phyloP scores from a whole-genome alignment of 192 early-diverging fungal species.

The Dissophora globulifera region DNA sequence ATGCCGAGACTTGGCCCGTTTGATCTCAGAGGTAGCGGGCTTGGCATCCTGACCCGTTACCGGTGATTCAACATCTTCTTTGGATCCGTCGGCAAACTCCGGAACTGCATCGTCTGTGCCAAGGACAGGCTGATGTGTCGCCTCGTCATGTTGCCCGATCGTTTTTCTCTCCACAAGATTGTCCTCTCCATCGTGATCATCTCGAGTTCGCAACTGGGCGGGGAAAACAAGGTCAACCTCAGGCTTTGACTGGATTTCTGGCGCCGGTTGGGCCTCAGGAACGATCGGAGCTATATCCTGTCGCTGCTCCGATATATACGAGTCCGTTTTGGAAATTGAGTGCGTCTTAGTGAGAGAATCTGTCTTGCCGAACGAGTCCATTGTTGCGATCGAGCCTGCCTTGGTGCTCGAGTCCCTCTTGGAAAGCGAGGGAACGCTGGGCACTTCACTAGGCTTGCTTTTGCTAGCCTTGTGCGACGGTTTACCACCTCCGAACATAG shows the following conservation, averaged over 20 bases:
- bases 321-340: too few relatives aligned
- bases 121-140: neutral
- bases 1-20: conserved; percentile 28
- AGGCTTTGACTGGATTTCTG: too few relatives aligned
- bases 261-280: too few relatives aligned
- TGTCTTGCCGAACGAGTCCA: too few relatives aligned
- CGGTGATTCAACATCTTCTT: neutral
- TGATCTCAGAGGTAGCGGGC: conserved; percentile 3
- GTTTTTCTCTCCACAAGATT: neutral
- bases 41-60: conserved; percentile 4
- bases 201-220: too few relatives aligned
- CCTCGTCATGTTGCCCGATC: neutral
- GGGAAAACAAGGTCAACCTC: too few relatives aligned
- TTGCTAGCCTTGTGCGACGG: conserved; percentile 4
- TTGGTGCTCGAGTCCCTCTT: neutral
- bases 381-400: neutral
- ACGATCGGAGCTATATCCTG: too few relatives aligned
- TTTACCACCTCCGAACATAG: conserved; percentile 31
- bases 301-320: too few relatives aligned
- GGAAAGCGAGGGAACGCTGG: neutral
- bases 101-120: neutral
- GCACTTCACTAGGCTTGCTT: neutral
- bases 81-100: neutral
- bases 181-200: neutral
- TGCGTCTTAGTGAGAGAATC: too few relatives aligned